A percentile compares a stretch with the other conserved stretches of the same genome.
These are phyloP conservation scores for Tephrocybe sp. DNA, from an alignment of 768 basidiomycete species.

Conservation along the genomic window DNA sequence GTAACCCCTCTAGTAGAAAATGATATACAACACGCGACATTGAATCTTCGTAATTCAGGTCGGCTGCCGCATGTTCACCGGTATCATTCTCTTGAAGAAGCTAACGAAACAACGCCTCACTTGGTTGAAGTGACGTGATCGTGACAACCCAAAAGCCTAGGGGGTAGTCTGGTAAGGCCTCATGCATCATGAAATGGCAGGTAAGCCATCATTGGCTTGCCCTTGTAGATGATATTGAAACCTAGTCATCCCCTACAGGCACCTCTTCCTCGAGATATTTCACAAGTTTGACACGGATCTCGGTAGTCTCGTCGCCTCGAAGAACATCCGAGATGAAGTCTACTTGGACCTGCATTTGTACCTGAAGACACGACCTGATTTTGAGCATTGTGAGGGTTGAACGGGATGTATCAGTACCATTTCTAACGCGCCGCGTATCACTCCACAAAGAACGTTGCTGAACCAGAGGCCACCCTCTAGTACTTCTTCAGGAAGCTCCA, in stretches of 20 bases:
- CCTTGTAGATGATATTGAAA: background rate
- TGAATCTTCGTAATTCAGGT: slow-evolving; percentile 1
- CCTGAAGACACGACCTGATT: slow-evolving; percentile 42
- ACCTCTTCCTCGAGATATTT: slow-evolving; percentile 96
- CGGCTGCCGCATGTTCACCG: slow-evolving; percentile 3
- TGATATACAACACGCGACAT: background rate
- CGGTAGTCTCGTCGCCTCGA: slow-evolving; percentile 91
- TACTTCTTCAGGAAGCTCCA: slow-evolving; percentile 91
- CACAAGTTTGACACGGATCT: slow-evolving; percentile 85
- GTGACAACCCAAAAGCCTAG: background rate
- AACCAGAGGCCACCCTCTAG: slow-evolving; percentile 95
- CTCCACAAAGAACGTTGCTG: slow-evolving; percentile 94
- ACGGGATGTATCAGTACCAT: slow-evolving; percentile 64
- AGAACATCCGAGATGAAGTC: slow-evolving; percentile 88
- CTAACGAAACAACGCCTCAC: background rate
- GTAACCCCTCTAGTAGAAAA: background rate
- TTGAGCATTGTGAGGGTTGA: background rate
- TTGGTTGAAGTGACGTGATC: background rate
- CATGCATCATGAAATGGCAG: background rate
- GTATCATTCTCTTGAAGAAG: background rate
- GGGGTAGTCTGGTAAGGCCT: background rate
- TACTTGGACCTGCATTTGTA: slow-evolving; percentile 93
- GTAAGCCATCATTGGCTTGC: background rate
- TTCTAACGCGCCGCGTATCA: slow-evolving; percentile 88
- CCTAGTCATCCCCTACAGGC: slow-evolving; percentile 85